Base-by-base conservation (phyloP, 2,329 filamentous ascomycete genomes). In the Sporothrix schenckii region DNA sequence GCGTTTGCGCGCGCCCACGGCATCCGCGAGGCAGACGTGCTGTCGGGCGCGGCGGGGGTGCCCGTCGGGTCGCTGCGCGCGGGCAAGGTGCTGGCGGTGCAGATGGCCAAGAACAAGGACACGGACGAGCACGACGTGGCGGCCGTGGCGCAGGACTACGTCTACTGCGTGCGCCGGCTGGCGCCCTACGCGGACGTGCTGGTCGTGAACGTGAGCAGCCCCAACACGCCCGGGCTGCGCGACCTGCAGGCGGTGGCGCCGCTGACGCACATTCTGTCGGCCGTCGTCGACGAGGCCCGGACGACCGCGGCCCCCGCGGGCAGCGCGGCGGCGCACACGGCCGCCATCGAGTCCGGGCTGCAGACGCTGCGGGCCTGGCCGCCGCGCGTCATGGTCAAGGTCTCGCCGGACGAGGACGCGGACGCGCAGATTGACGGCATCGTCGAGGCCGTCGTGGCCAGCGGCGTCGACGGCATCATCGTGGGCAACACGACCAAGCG, bases 161-260 rank as follows among this genome's bases (percentile, higher is more conserved):
- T 95, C n/a, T 92, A 91, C 79, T 97, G 94, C 76, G 94, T 97
- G 3, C 85, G 91, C 69, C 86, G 89, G 60, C 83, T 99, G 50
- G 95, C 91, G 4, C 90, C 86, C 66, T 99, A 97, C 78, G 93
- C 95, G 13, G 95, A 99, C 77, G 91, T 99, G 49, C 83, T 99
- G n/a, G 94, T 98, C 9, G 95, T 99, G 77, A 99, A 99, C 76
- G 95, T 99, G 66, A 97, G 93, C 77, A 96, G 92, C 75, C 95
- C 95, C 30, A 99, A 99, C 81, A 98, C 94, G 0, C 94, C 94
- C 0, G 94, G 95, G 0, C 85, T 98, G 65, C 88, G 95, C 30
- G 91, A 93, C 70, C 83, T 99, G 50, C 95, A 99, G 81, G 91
- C 92, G 2, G 87, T 90, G 0, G 93, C 91, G 74, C 94, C 94